These are phyloP conservation scores for Venturia oleaginea DNA, from an alignment of 2,329 filamentous ascomycete genomes.

Conservation along the genomic window DNA sequence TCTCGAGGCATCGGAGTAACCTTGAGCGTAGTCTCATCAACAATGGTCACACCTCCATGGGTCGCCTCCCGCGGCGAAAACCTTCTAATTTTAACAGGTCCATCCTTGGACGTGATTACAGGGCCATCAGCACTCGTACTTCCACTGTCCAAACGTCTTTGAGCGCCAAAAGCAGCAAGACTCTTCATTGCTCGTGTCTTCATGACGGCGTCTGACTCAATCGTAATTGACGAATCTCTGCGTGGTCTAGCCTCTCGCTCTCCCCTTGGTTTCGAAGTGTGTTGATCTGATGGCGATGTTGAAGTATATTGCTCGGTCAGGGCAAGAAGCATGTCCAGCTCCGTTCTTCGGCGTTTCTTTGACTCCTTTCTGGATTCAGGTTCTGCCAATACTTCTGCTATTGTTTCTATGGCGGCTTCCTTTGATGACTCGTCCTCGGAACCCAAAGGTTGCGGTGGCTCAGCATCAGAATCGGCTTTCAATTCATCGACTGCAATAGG, in stretches of 20 bases:
- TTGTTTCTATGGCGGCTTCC: neutral
- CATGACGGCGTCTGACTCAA: neutral
- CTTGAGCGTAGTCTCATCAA: neutral
- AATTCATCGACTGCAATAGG: neutral
- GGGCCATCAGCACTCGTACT: neutral
- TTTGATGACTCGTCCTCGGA: neutral
- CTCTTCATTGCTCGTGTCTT: neutral
- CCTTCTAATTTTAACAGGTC: neutral
- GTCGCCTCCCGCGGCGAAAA: neutral
- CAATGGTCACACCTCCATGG: neutral
- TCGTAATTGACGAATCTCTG: neutral
- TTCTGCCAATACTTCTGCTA: neutral
- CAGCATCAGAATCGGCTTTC: neutral
- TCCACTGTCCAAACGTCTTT: neutral
- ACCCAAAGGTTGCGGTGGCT: neutral
- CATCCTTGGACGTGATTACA: neutral
- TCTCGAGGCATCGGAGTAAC: neutral
- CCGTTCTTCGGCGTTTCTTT: neutral
- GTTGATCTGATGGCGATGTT: neutral
- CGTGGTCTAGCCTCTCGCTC: neutral
- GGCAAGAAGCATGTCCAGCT: neutral
- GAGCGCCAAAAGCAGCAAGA: neutral
- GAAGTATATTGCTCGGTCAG: neutral
- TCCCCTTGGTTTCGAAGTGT: neutral
- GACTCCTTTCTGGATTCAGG: neutral